Evolutionary conservation across 2,329 filamentous ascomycete genomes (phyloP).

Genomic region (Metarhizium album): DNA sequence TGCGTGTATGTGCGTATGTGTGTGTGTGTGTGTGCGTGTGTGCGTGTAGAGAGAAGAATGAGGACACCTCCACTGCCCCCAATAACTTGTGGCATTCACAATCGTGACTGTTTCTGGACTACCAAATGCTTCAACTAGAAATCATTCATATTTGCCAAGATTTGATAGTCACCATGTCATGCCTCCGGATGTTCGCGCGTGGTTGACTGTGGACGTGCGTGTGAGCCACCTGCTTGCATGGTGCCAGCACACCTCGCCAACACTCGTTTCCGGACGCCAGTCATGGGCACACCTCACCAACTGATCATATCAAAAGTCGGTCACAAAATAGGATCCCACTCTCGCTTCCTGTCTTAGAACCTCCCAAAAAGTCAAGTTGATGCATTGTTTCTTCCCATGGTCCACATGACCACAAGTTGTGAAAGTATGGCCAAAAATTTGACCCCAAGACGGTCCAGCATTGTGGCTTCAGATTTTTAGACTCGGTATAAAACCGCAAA

Average conservation of each 20-base stretch:
- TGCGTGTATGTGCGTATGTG: no score
- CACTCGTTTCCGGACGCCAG: not conserved
- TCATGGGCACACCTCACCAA: not conserved
- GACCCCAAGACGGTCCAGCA: not conserved
- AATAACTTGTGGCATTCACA: no score
- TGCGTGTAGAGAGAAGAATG: no score
- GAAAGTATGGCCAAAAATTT: not conserved
- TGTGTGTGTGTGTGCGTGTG: no score
- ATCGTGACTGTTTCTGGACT: no score
- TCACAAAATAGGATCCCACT: not conserved
- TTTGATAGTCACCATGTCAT: no score
- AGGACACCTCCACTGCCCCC: no score
- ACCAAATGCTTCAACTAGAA: no score
- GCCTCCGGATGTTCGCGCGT: not conserved
- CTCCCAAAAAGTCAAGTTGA: not conserved
- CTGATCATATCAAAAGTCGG: not conserved
- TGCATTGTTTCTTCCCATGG: not conserved
- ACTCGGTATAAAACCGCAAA: not conserved
- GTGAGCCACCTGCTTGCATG: not conserved
- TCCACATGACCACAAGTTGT: not conserved
- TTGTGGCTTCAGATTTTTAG: not conserved
- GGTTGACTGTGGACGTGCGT: not conserved
- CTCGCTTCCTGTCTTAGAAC: not conserved
- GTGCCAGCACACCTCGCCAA: not conserved
- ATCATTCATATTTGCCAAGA: no score